Evolutionary conservation across 441 rosid species (phyloP).

Genomic region (Geranium incanum): DNA sequence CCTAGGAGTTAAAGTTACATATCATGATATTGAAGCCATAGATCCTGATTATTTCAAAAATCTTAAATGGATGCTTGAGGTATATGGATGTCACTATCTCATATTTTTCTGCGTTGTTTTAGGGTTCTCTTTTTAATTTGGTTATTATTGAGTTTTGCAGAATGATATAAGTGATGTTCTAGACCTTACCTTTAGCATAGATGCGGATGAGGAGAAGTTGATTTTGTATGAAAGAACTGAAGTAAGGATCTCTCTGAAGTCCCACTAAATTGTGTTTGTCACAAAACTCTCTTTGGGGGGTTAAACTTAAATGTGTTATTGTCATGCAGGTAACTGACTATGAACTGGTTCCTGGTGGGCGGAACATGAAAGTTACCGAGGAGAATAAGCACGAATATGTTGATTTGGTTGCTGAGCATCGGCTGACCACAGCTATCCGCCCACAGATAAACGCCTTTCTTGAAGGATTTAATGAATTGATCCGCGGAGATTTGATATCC

Average conservation of each 20-base stretch:
- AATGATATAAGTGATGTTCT: conserved; percentile 80
- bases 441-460: conserved; percentile 92
- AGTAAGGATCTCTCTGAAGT: conserved; percentile 32
- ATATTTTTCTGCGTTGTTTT: neutral
- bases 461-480: conserved; percentile 79
- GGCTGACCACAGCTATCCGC: conserved; percentile 89
- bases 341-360: conserved; percentile 96
- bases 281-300: neutral
- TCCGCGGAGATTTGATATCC: conserved; percentile 71
- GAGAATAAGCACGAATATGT: conserved; percentile 96
- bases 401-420: conserved; percentile 95
- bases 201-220: conserved; percentile 96
- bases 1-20: conserved; percentile 92
- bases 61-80: conserved; percentile 99
- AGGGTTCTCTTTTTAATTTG: neutral
- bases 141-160: conserved; percentile 30
- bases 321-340: conserved; percentile 72
- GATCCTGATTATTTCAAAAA: conserved; percentile 99
- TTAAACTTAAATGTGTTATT: neutral
- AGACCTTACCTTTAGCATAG: conserved; percentile 97
- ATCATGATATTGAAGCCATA: conserved; percentile 98
- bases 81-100: conserved; percentile 15
- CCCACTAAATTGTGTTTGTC: neutral
- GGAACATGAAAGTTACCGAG: conserved; percentile 87
- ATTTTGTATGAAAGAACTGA: conserved; percentile 91